Percentiles rank a stretch among this genome's conserved stretches.
Conservation (phyloP, 495 filamentous ascomycete genomes). For the Pseudoneurospora amorphoporcata region DNA sequence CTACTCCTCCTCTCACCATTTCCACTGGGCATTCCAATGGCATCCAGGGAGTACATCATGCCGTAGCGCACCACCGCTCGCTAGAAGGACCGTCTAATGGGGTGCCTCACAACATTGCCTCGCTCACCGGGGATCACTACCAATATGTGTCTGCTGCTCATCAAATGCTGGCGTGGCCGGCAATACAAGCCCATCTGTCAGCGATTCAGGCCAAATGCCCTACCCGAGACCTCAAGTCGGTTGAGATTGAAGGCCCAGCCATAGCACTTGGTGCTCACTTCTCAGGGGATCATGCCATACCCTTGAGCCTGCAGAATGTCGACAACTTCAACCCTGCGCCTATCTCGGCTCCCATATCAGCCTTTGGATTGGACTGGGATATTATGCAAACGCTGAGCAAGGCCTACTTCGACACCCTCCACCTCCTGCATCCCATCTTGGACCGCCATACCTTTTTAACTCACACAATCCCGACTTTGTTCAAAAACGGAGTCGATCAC, state of each 20-base stretch:
- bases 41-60: constrained; percentile 4
- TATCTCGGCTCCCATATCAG: not conserved
- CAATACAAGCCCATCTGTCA: constrained; percentile 37
- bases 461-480: constrained; percentile 33
- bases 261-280: constrained; percentile 32
- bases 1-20: not conserved
- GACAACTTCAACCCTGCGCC: not conserved
- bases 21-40: not conserved
- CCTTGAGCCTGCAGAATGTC: not conserved
- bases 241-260: constrained; percentile 37
- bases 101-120: not conserved
- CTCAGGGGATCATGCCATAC: constrained; percentile 1
- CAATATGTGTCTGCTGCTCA: constrained; percentile 45
- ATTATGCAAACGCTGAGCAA: constrained; percentile 39
- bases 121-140: constrained; percentile 20
- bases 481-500: constrained; percentile 40
- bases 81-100: not conserved
- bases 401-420: constrained; percentile 47
- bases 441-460: constrained; percentile 41
- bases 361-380: constrained; percentile 30
- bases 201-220: constrained; percentile 18
- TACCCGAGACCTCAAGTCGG: constrained; percentile 18
- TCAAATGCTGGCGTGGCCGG: constrained; percentile 49
- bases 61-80: not conserved
- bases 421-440: constrained; percentile 45